Conservation (phyloP, 1,284 basidiomycete genomes). For the Cutaneotrichosporon arboriforme region DNA sequence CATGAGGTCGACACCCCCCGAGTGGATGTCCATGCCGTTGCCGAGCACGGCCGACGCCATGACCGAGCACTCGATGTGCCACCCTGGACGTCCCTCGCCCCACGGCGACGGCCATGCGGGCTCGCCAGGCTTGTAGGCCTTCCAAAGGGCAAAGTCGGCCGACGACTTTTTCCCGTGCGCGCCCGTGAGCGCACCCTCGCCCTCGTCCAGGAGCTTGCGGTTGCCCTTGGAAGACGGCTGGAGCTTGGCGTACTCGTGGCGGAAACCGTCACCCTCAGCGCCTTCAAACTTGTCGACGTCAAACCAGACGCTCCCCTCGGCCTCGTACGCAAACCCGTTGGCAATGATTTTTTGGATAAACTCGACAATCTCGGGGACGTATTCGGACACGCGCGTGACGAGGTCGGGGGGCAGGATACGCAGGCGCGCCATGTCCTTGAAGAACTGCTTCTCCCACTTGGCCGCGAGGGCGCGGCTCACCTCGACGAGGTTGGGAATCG, state of each 20-base stretch:
- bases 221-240: slow-evolving; percentile 96
- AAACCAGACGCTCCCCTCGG: slow-evolving; percentile 89
- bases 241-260: slow-evolving; percentile 85
- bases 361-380: slow-evolving; percentile 86
- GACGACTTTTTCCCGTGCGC: slow-evolving; percentile 57
- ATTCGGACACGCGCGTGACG: slow-evolving; percentile 93
- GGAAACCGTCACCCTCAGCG: slow-evolving; percentile 52
- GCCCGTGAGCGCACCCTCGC: slow-evolving; percentile 76
- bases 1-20: slow-evolving; percentile 90
- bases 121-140: slow-evolving; percentile 95
- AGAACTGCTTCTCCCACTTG: slow-evolving; percentile 87
- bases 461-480: slow-evolving; percentile 80
- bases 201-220: slow-evolving; percentile 81
- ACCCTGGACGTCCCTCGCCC: slow-evolving; percentile 95
- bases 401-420: slow-evolving; percentile 83
- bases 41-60: slow-evolving; percentile 95
- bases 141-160: slow-evolving; percentile 95
- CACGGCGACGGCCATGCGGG: slow-evolving; percentile 95
- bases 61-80: slow-evolving; percentile 99
- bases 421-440: slow-evolving; percentile 85
- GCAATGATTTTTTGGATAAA: slow-evolving; percentile 82
- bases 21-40: slow-evolving; percentile 93
- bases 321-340: slow-evolving; percentile 87
- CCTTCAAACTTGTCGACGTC: slow-evolving; percentile 85
- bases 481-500: slow-evolving; percentile 72